Percentiles rank a stretch among this genome's conserved stretches.
These are phyloP conservation scores for Syncephalastrum racemosum DNA, from an alignment of 371 early-diverging fungal genomes.

Conservation along the genomic window DNA sequence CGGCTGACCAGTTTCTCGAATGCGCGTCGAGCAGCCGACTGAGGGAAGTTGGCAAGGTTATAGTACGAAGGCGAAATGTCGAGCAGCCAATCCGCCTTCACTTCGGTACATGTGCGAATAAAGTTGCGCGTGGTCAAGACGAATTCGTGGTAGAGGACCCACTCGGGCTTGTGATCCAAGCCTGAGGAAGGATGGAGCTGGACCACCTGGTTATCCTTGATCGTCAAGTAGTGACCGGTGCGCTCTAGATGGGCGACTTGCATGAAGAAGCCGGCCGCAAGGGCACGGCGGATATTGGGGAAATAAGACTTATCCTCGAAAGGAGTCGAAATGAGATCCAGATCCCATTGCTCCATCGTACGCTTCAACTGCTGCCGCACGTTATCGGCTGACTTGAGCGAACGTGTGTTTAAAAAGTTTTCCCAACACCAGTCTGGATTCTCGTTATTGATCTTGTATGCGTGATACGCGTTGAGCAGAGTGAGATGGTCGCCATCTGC, in stretches of 20 bases:
- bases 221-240: slow-evolving; percentile 88
- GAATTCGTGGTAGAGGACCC: slow-evolving; percentile 98
- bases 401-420: slow-evolving; percentile 86
- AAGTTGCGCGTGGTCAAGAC: slow-evolving; percentile 95
- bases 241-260: slow-evolving; percentile 93
- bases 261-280: slow-evolving; percentile 95
- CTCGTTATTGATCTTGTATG: slow-evolving; percentile 71
- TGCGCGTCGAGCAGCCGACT: slow-evolving; percentile 87
- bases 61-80: slow-evolving; percentile 86
- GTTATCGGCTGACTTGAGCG: slow-evolving; percentile 89
- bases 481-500: slow-evolving; percentile 92
- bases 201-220: slow-evolving; percentile 97
- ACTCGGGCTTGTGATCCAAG: slow-evolving; percentile 88
- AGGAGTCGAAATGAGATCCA: slow-evolving; percentile 72
- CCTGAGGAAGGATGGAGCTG: slow-evolving; percentile 92
- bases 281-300: slow-evolving; percentile 82
- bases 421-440: slow-evolving; percentile 90
- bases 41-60: slow-evolving; percentile 80
- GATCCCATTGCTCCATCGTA: slow-evolving; percentile 75
- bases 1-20: slow-evolving; percentile 58
- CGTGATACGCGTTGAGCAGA: slow-evolving; percentile 92
- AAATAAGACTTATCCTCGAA: slow-evolving; percentile 79
- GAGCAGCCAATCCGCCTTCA: slow-evolving; percentile 90
- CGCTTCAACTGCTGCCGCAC: slow-evolving; percentile 88
- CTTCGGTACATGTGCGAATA: slow-evolving; percentile 91